Conservation (phyloP, 2,329 filamentous ascomycete species). For the Stylonectria norvegica region DNA sequence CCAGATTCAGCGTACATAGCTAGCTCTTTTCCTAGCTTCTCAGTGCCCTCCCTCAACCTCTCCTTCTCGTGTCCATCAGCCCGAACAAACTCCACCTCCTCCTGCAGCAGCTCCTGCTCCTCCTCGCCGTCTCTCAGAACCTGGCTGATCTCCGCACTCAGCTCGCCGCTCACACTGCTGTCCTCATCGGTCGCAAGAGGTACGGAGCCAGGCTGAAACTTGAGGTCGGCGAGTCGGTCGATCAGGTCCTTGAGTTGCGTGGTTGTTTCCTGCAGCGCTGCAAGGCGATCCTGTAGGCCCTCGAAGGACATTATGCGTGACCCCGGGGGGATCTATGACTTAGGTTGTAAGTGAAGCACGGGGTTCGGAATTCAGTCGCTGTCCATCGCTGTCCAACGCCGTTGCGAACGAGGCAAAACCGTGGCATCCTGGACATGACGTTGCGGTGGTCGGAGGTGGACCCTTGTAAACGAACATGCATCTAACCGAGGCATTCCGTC, state of each 20-base stretch:
- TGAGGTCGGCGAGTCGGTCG: conserved; percentile 54
- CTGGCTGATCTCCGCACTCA: conserved; percentile 77
- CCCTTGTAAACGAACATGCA: conserved; percentile 25
- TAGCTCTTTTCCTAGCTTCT: conserved; percentile 66
- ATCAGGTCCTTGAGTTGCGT: conserved; percentile 57
- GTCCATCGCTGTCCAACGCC: conserved; percentile 14
- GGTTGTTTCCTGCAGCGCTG: conserved; percentile 59
- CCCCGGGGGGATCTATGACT: too few relatives aligned
- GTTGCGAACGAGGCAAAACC: too few relatives aligned
- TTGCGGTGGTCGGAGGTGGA: conserved; percentile 13
- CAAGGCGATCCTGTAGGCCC: conserved; percentile 58
- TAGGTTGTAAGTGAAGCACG: too few relatives aligned
- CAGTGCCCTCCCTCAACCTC: conserved; percentile 63
- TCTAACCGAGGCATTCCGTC: conserved; percentile 13
- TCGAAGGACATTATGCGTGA: conserved; percentile 57
- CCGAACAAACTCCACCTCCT: conserved; percentile 71
- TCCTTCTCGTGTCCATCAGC: conserved; percentile 55
- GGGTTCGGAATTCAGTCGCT: too few relatives aligned
- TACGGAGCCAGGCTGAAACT: conserved; percentile 57
- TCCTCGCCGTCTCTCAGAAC: conserved; percentile 75
- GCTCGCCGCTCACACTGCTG: conserved; percentile 61
- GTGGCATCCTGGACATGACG: too few relatives aligned
- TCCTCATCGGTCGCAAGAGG: conserved; percentile 49
- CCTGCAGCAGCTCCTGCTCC: conserved; percentile 74
- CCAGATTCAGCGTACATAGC: conserved; percentile 50